A percentile compares a stretch with the other conserved stretches of the same genome.
Conservation (phyloP, 2,329 filamentous ascomycete species). For the Pseudofabraea citricarpa region DNA sequence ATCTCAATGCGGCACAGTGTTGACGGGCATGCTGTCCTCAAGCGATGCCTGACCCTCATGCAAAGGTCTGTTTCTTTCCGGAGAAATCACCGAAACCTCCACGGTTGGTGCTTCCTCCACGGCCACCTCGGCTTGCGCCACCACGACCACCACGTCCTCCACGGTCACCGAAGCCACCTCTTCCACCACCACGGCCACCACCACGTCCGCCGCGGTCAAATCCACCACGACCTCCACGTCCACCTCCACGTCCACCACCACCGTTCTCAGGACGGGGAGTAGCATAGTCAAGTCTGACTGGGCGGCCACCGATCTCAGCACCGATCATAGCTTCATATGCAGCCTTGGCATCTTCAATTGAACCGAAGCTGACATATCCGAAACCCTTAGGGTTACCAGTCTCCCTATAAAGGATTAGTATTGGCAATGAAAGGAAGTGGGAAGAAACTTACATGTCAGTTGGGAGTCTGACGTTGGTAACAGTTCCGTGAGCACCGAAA, state of each 20-base stretch:
- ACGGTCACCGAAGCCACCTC: slow-evolving; percentile 26
- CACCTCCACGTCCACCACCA: slow-evolving; percentile 36
- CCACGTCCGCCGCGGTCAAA: slow-evolving; percentile 34
- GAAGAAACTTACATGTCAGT: slow-evolving; percentile 48
- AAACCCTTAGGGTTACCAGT: slow-evolving; percentile 67
- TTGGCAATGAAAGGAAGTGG: neutral
- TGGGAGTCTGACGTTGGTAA: slow-evolving; percentile 64
- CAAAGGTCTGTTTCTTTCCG: slow-evolving; percentile 46
- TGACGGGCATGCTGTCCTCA: slow-evolving; percentile 17
- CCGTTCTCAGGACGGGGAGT: slow-evolving; percentile 48
- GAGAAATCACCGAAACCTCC: slow-evolving; percentile 55
- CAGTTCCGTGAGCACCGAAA: slow-evolving; percentile 58
- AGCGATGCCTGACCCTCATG: slow-evolving; percentile 7
- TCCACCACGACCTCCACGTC: slow-evolving; percentile 32
- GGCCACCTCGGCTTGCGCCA: slow-evolving; percentile 30
- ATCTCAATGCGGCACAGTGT: slow-evolving; percentile 19
- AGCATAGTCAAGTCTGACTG: slow-evolving; percentile 66
- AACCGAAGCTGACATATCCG: slow-evolving; percentile 66
- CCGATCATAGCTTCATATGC: slow-evolving; percentile 61
- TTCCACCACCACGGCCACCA: slow-evolving; percentile 32
- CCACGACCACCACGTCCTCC: slow-evolving; percentile 43
- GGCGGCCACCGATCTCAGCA: slow-evolving; percentile 57
- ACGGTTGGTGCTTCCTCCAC: slow-evolving; percentile 38
- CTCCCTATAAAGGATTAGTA: slow-evolving; percentile 38
- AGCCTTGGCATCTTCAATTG: slow-evolving; percentile 60